Evolutionary conservation across 1,284 basidiomycete species (phyloP), one percentile per base, ranked within the genome.

Genomic region (Peniophora sp.): DNA sequence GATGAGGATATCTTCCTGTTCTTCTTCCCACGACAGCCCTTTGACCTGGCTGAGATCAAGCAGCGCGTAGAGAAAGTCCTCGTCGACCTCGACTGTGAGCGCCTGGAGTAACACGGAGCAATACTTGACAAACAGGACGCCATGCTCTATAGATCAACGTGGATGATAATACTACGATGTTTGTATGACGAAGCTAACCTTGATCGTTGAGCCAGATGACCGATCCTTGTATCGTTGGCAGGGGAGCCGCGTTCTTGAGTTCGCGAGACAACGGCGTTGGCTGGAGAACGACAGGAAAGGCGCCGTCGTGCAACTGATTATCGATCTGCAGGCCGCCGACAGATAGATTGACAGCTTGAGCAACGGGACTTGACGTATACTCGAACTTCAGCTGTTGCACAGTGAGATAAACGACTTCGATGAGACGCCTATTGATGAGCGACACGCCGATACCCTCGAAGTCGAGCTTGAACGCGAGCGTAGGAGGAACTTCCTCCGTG

Each of bases 111-210:
- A 70, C 44, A 99, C 80, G 1, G 94, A 96, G 47, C 92, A 97
- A 62, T 99, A 99, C 71, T 99, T 99, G 71, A 99, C 78, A 66
- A 97, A 99, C 37, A 90, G 71, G 15, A 99, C 97, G 17, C 97
- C 97, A 59, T 99, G 97, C 24, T 88, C 93, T 95, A 47, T 17
- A 23, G 5, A 17, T 3, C 1, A 6, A 3, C 3, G 49, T 14
- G 57, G 5, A 52, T 47, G 35, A 45, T 39, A 50, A 34, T 32
- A 24, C 46, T 15, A 24, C 6, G 37, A 6, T 2, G 44, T 32
- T n/a, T 20, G 24, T 47, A 6, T 3, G 10, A 23, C 32, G 39
- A 35, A 24, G 55, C 72, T 60, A 54, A 92, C 94, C 88, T 74
- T 92, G 82, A 62, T 99, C 97, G 63, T 97, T 98, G 54, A 98